A percentile compares a stretch with the other conserved stretches of the same genome.
These are phyloP conservation scores for Microbotryum silenes-acaulis DNA, from an alignment of 1,284 basidiomycete genomes.

Conservation along the genomic window DNA sequence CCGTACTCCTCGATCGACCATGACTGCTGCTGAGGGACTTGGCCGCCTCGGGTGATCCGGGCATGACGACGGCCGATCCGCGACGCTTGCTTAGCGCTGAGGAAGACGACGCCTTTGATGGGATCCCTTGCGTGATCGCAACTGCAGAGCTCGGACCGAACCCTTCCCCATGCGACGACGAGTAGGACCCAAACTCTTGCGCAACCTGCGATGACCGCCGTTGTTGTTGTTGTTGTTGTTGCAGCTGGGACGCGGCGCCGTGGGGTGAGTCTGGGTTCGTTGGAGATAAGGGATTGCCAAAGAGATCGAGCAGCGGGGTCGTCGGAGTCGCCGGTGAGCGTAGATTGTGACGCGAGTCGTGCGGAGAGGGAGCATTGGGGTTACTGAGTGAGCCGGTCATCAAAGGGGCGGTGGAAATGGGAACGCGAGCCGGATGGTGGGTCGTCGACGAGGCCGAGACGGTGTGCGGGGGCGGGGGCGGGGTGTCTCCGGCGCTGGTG, in stretches of 20 bases:
- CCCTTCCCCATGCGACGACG: neutral
- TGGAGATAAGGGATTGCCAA: neutral
- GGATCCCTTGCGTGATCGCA: neutral
- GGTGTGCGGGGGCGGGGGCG: no score
- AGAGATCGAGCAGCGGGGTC: neutral
- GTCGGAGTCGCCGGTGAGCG: neutral
- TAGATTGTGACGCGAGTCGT: neutral
- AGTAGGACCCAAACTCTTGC: slow-evolving; percentile 4
- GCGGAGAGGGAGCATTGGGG: neutral
- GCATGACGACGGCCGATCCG: no score
- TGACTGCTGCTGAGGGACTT: no score
- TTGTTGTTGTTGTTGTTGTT: no score
- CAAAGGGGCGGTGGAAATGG: no score
- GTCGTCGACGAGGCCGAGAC: no score
- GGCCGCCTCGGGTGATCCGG: no score
- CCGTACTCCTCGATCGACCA: slow-evolving; percentile 6
- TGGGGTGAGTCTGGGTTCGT: neutral
- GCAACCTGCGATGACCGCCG: no score
- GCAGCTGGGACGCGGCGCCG: neutral
- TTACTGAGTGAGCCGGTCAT: no score
- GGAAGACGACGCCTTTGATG: neutral
- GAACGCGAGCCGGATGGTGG: no score
- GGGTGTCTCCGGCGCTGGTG: no score
- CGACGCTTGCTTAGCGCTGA: no score
- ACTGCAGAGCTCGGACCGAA: neutral